phyloP scores from a whole-genome alignment of 169 alveolate species.

The Cytauxzoon felis region DNA sequence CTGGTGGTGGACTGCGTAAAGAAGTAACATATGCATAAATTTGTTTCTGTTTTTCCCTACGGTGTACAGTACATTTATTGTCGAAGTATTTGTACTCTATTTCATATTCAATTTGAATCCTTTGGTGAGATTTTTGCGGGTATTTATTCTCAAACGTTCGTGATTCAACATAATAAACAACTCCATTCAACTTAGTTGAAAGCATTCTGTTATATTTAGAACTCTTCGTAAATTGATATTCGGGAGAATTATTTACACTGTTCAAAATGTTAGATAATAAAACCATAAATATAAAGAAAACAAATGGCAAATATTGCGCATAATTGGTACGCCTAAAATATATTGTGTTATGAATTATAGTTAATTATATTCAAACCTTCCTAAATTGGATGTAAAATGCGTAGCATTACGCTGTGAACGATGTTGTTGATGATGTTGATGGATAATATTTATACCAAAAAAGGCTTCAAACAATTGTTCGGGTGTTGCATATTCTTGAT shows the following conservation, averaged over 20 bases:
- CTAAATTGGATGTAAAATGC: neutral
- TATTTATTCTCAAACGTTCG: constrained; percentile 22
- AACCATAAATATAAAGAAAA: neutral
- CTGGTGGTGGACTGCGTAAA: constrained; percentile 45
- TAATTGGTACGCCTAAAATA: neutral
- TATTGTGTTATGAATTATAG: neutral
- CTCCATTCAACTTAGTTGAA: constrained; percentile 49
- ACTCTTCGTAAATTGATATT: constrained; percentile 12
- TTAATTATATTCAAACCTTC: too few relatives aligned
- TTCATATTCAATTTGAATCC: constrained; percentile 53
- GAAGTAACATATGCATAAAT: constrained; percentile 23
- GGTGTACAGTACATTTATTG: constrained; percentile 25
- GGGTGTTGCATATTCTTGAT: constrained; percentile 37
- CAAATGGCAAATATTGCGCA: too few relatives aligned
- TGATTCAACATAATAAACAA: constrained; percentile 50
- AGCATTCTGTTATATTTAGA: constrained; percentile 12
- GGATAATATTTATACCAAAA: constrained; percentile 22
- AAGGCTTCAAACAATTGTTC: constrained; percentile 48
- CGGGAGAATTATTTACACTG: constrained; percentile 10
- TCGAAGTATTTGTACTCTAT: constrained; percentile 52
- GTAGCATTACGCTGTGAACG: constrained; percentile 6
- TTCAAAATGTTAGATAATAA: neutral
- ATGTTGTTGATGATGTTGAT: neutral
- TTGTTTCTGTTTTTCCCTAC: constrained; percentile 13
- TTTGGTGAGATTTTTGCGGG: constrained; percentile 32